Evolutionary conservation across 2,329 filamentous ascomycete species (phyloP).

Genomic region (Elsinoe perseae): DNA sequence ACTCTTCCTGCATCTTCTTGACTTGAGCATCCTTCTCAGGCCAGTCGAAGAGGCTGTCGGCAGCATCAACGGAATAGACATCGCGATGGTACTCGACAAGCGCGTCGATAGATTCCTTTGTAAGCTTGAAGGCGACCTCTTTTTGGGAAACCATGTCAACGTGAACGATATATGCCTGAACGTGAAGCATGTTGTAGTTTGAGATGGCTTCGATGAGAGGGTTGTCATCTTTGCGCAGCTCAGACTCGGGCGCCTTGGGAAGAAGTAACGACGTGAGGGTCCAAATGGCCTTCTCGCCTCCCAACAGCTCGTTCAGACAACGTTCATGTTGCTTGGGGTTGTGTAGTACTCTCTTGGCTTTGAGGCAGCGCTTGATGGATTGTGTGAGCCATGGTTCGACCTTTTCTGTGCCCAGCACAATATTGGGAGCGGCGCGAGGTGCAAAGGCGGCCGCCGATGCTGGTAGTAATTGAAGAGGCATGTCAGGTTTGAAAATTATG

Average conservation of each 20-base stretch:
- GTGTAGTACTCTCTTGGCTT: constrained; percentile 93
- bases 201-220: constrained; percentile 78
- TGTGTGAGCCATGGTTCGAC: constrained; percentile 95
- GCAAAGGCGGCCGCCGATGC: constrained; percentile 95
- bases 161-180: constrained; percentile 97
- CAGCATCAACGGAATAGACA: constrained; percentile 82
- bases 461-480: constrained; percentile 89
- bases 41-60: constrained; percentile 87
- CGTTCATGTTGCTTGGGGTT: constrained; percentile 90
- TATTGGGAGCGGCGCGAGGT: constrained; percentile 85
- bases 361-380: constrained; percentile 93
- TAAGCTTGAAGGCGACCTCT: constrained; percentile 97
- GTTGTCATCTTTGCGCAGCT: constrained; percentile 70
- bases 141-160: constrained; percentile 98
- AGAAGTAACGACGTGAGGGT: constrained; percentile 88
- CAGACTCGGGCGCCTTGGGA: constrained; percentile 76
- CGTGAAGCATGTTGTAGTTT: constrained; percentile 86
- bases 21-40: constrained; percentile 91
- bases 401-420: constrained; percentile 76
- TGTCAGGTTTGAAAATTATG: constrained; percentile 40
- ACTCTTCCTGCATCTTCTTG: constrained; percentile 96
- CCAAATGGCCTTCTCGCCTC: constrained; percentile 86
- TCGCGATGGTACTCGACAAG: constrained; percentile 96
- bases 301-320: constrained; percentile 91
- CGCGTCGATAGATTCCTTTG: constrained; percentile 83